Base-by-base conservation (phyloP, 306 rosid genomes). In the Mimosa bimucronata region DNA sequence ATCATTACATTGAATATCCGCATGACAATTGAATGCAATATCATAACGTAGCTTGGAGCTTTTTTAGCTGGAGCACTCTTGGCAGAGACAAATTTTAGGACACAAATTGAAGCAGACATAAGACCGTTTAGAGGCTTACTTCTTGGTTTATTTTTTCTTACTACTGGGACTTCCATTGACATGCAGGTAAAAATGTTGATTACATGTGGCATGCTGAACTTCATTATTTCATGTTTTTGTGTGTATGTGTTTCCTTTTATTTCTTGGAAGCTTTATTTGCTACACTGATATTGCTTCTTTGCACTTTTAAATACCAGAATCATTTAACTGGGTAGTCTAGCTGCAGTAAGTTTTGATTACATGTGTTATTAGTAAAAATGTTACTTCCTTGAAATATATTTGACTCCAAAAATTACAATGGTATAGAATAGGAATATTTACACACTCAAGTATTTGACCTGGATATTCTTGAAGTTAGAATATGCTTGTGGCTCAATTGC, bases 51-150 rank as follows among this genome's bases (percentile, higher is more conserved):
- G 99, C 99, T 95, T 74, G 99, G 98, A 83, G 99, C 99, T 62
- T 95, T 95, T 90, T 88, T 95, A 84, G 99, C 96, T 40, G 99
- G 99, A 80, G 99, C 99, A 57, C 79, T 95, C 80, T 89, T 95
- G 78, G 99, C 99, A 8, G 99, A 95, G 90, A 93, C 99, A 65
- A 95, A 95, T 83, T 95, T 93, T 83, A 88, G 99, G 87, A 95
- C 99, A 50, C 99, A 95, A 86, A 95, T 95, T 89, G 99, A 95
- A 91, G 99, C 99, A 46, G 98, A 95, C 85, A 95, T 95, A 87
- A 88, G 97, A 87, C 99, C 99, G 11, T 95, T 95, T 77, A 88
- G 97, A 87, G 99, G 99, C 80, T 86, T 95, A 83, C 96, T 95
- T 69, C 98, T 95, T 12, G 99, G 99, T 71, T 83, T 95, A 80